Evolutionary conservation across 768 basidiomycete species (phyloP).

Genomic region (Russula olivacea): DNA sequence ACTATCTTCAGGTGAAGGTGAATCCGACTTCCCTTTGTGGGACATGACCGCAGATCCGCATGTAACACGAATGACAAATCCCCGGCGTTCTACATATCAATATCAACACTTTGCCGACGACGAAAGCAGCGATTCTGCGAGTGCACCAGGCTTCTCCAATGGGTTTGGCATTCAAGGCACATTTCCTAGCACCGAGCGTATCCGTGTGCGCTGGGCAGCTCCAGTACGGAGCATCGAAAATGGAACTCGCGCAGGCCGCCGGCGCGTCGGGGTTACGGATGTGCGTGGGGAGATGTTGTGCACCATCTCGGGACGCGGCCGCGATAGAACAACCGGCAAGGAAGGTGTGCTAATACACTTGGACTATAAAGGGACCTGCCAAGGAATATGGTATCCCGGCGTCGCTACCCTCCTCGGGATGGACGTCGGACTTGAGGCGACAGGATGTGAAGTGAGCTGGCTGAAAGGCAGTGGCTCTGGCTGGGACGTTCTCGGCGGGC

Average conservation of each 20-base stretch:
- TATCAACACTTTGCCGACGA: conserved; percentile 74
- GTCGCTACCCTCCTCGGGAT: conserved; percentile 76
- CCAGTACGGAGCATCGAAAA: conserved; percentile 41
- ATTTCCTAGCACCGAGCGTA: conserved; percentile 69
- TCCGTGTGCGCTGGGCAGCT: conserved; percentile 70
- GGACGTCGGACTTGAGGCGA: conserved; percentile 65
- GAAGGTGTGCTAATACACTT: conserved; percentile 56
- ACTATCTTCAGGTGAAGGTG: conserved; percentile 66
- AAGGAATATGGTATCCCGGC: conserved; percentile 75
- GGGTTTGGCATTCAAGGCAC: conserved; percentile 68
- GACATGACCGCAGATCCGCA: conserved; percentile 72
- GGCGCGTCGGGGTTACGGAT: conserved; percentile 64
- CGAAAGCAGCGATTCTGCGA: conserved; percentile 69
- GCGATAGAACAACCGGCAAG: conserved; percentile 35
- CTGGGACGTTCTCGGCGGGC: conserved; percentile 60
- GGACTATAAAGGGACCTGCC: conserved; percentile 68
- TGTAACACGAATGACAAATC: conserved; percentile 50
- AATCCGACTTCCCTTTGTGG: conserved; percentile 53
- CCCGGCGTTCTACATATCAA: conserved; percentile 48
- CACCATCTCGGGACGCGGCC: conserved; percentile 45
- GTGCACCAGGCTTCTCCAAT: conserved; percentile 48
- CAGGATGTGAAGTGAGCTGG: conserved; percentile 67
- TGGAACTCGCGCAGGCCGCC: conserved; percentile 47
- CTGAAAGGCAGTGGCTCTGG: conserved; percentile 41
- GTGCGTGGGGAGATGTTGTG: conserved; percentile 65